Evolutionary conservation across 495 filamentous ascomycete species (phyloP).

Genomic region (Diplogelasinospora grovesii): DNA sequence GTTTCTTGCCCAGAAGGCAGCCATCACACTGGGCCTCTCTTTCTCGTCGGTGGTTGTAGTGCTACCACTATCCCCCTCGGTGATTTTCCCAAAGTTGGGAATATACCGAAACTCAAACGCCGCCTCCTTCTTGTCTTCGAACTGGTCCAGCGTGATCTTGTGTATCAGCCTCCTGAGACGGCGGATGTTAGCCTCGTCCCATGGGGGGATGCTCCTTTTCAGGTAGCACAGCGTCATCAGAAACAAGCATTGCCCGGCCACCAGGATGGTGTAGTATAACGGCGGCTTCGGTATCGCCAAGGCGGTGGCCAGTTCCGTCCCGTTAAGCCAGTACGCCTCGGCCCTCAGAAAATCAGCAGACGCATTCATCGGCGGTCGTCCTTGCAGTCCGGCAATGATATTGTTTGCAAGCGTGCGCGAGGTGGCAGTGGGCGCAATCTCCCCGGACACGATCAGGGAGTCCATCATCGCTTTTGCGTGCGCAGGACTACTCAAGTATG

Average conservation of each 20-base stretch:
- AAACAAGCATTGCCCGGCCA: slow-evolving; percentile 63
- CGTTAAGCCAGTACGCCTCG: slow-evolving; percentile 58
- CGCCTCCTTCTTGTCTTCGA: slow-evolving; percentile 30
- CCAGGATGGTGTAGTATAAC: slow-evolving; percentile 51
- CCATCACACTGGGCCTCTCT: no score
- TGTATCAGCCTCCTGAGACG: slow-evolving; percentile 6
- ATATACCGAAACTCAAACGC: slow-evolving; percentile 61
- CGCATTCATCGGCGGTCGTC: slow-evolving; percentile 56
- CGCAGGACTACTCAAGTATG: slow-evolving; percentile 46
- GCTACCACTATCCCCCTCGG: slow-evolving; percentile 5
- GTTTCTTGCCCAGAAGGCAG: not conserved
- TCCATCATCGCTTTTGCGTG: slow-evolving; percentile 60
- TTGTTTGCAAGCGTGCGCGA: slow-evolving; percentile 63
- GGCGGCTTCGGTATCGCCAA: slow-evolving; percentile 53
- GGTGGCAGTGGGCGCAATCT: slow-evolving; percentile 56
- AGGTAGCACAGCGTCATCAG: slow-evolving; percentile 50
- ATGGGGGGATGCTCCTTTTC: slow-evolving; percentile 46
- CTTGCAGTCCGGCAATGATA: slow-evolving; percentile 59
- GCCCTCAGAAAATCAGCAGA: slow-evolving; percentile 59
- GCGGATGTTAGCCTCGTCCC: slow-evolving; percentile 54
- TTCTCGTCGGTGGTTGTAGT: no score
- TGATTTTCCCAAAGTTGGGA: slow-evolving; percentile 33
- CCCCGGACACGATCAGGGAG: slow-evolving; percentile 50
- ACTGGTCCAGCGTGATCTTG: slow-evolving; percentile 1
- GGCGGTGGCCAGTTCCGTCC: slow-evolving; percentile 51